phyloP scores from a whole-genome alignment of 2,329 filamentous ascomycete genomes.

The Verticillium alfalfae region DNA sequence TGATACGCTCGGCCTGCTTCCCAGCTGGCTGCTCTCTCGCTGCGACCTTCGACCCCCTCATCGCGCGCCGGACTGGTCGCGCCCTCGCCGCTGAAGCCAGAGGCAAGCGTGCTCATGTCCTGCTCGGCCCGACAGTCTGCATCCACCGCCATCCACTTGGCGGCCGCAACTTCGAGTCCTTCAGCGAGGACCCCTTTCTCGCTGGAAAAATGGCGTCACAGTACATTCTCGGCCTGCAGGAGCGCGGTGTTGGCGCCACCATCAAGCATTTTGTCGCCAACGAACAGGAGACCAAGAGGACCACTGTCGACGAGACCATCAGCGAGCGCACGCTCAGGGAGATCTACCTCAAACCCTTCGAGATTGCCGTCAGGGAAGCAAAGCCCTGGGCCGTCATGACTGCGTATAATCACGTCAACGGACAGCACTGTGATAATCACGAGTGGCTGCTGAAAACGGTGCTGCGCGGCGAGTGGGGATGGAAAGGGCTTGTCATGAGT shows the following conservation, averaged over 20 bases:
- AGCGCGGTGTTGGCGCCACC: constrained; percentile 1
- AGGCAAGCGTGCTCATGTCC: constrained; percentile 62
- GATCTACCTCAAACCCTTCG: constrained; percentile 37
- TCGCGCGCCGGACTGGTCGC: constrained; percentile 49
- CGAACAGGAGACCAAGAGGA: constrained; percentile 26
- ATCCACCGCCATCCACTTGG: constrained; percentile 34
- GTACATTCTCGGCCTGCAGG: constrained; percentile 31
- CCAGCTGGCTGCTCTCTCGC: constrained; percentile 36
- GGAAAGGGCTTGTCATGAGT: constrained; percentile 42
- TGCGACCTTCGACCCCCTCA: constrained; percentile 55
- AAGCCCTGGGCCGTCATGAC: constrained; percentile 32
- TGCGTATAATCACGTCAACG: constrained; percentile 18
- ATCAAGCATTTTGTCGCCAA: constrained; percentile 19
- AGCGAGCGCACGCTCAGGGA: constrained; percentile 22
- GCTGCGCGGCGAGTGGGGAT: constrained; percentile 51
- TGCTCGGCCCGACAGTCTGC: constrained; percentile 29
- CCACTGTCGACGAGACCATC: constrained; percentile 20
- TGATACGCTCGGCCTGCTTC: constrained; percentile 8
- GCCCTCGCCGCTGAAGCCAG: constrained; percentile 47
- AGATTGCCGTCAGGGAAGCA: constrained; percentile 33
- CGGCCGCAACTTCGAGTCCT: constrained; percentile 20
- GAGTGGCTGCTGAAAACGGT: constrained; percentile 40
- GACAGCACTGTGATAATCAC: constrained; percentile 26
- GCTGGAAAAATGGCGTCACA: constrained; percentile 28
- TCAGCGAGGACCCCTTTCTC: constrained; percentile 39